A percentile compares a stretch with the other conserved stretches of the same genome.
phyloP scores from a whole-genome alignment of 768 basidiomycete genomes.

The Leccinellum albellum region DNA sequence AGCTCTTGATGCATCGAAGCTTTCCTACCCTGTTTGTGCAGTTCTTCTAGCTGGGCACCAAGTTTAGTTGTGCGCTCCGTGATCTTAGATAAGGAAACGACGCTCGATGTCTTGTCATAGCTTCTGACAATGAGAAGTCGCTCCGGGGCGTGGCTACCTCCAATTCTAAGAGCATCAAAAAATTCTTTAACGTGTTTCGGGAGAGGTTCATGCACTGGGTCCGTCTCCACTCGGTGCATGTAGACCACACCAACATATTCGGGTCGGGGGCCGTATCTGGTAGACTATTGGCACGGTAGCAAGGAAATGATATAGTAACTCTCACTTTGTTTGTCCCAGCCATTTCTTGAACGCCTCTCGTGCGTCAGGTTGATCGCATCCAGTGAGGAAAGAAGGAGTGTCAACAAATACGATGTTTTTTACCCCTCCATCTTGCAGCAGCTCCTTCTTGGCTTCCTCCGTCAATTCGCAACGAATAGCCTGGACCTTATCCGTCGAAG shows the following conservation, averaged over 20 bases:
- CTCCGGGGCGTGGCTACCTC: neutral
- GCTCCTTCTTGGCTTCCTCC: conserved; percentile 3
- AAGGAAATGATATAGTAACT: neutral
- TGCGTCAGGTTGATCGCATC: conserved; percentile 1
- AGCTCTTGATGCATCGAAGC: neutral
- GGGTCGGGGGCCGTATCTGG: conserved; percentile 3
- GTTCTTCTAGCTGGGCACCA: neutral
- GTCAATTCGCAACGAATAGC: conserved; percentile 13
- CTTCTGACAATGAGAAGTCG: conserved; percentile 9
- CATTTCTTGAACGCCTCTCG: conserved; percentile 1
- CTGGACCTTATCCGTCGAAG: conserved; percentile 5
- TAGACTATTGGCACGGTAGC: neutral
- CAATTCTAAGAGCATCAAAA: neutral
- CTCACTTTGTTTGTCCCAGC: neutral
- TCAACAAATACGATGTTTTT: conserved; percentile 19
- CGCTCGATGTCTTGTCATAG: conserved; percentile 8
- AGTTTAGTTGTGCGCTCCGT: neutral
- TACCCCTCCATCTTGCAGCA: neutral
- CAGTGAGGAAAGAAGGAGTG: conserved; percentile 21
- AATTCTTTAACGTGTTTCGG: conserved; percentile 6
- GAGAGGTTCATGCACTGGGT: conserved; percentile 7
- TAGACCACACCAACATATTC: conserved; percentile 13
- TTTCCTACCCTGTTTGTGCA: neutral
- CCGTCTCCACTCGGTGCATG: conserved; percentile 17
- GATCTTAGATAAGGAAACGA: neutral